These are phyloP conservation scores for Fusarium papillatum DNA, from an alignment of 2,329 filamentous ascomycete genomes.

Conservation along the genomic window DNA sequence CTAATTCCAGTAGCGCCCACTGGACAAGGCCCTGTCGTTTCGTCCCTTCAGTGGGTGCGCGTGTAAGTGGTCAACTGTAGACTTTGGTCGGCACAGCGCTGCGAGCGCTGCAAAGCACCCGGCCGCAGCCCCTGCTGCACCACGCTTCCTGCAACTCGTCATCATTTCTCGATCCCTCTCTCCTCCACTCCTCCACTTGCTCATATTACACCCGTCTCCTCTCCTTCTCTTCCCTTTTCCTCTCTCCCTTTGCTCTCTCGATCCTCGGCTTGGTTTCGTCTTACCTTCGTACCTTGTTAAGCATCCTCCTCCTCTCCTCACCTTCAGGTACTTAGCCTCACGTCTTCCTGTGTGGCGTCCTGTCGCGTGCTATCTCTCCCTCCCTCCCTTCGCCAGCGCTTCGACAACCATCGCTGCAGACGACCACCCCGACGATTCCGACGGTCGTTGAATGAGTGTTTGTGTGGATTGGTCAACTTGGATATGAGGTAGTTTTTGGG, in stretches of 20 bases:
- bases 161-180: constrained; percentile 44
- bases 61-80: constrained; percentile 37
- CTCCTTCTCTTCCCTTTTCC: constrained; percentile 33
- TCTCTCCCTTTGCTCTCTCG: constrained; percentile 30
- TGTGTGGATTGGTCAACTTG: constrained; percentile 41
- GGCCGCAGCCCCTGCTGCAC: constrained; percentile 35
- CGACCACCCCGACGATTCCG: constrained; percentile 36
- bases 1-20: constrained; percentile 37
- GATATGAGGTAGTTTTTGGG: constrained; percentile 54
- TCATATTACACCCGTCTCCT: constrained; percentile 42
- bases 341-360: constrained; percentile 38
- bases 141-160: constrained; percentile 45
- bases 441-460: constrained; percentile 34
- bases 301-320: constrained; percentile 21
- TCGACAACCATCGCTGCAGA: constrained; percentile 37
- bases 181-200: constrained; percentile 41
- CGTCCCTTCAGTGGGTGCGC: constrained; percentile 23
- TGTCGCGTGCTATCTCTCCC: constrained; percentile 38
- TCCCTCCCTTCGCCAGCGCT: constrained; percentile 40
- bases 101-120: constrained; percentile 14
- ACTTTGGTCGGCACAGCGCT: constrained; percentile 22
- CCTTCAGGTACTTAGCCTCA: constrained; percentile 32
- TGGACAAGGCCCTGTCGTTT: constrained; percentile 27
- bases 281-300: constrained; percentile 36
- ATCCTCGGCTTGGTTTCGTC: constrained; percentile 40